phyloP scores from a whole-genome alignment of 495 filamentous ascomycete genomes.

The Aspergillus campestris region DNA sequence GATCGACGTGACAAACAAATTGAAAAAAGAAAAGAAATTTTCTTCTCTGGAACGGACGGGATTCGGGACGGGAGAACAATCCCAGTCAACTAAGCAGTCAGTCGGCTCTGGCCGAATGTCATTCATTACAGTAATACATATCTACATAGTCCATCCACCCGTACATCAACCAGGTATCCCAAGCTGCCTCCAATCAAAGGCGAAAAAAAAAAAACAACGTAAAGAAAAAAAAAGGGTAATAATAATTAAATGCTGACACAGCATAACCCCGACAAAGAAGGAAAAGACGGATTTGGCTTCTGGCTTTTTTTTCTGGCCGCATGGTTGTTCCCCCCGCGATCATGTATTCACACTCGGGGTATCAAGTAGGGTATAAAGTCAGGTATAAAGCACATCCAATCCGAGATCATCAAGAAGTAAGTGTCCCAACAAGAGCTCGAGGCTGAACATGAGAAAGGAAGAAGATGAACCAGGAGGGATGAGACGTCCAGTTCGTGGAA shows the following conservation, averaged over 20 bases:
- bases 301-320: slow-evolving; percentile 2
- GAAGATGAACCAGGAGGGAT: neutral
- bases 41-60: no score
- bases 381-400: slow-evolving; percentile 3
- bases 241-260: no score
- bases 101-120: neutral
- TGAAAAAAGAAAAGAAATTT: no score
- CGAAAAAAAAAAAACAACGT: slow-evolving; percentile 4
- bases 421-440: neutral
- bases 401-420: neutral
- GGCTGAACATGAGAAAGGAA: neutral
- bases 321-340: neutral
- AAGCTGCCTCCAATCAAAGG: neutral
- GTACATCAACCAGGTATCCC: slow-evolving; percentile 5
- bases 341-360: no score
- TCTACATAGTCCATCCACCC: slow-evolving; percentile 17
- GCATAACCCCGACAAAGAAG: no score
- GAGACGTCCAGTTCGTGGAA: neutral
- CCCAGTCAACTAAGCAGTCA: no score
- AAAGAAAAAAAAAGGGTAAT: neutral
- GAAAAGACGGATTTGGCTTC: no score
- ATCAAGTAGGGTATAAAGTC: neutral
- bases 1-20: no score
- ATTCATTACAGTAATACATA: slow-evolving; percentile 16
- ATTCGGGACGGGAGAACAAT: no score